Evolutionary conservation across 2,329 filamentous ascomycete genomes (phyloP), one percentile per base, ranked within the genome.

Genomic region (Trichoderma oligosporum): DNA sequence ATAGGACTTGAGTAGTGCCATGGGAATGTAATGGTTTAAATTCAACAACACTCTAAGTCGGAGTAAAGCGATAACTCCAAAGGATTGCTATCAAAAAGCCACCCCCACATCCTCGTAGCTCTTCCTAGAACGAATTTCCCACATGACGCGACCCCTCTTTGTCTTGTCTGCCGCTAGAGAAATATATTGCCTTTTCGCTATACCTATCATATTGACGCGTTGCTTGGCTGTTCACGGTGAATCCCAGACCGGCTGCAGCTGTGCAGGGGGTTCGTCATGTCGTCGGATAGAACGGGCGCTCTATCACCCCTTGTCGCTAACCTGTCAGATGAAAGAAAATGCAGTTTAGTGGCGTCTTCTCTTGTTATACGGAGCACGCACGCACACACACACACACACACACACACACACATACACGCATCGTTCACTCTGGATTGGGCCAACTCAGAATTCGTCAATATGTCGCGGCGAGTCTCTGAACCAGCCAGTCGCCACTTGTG

Each of bases 401-500:
- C n/a, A n/a, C n/a, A n/a, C n/a, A n/a, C n/a, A 14, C 27, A 39
- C 5, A 4, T 5, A 35, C 16, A 12, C 36, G n/a, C 22, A 12
- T 9, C 11, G 38, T 35, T 44, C n/a, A n/a, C 20, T 38, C 12
- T 39, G 24, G 24, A 20, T 14, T 41, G 24, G n/a, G 11, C 35
- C 24, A 31, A 7, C 22, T 31, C 47, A 51, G 31, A 14, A 11
- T 7, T 31, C 33, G 29, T 49, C 24, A 58, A 65, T 89, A 84
- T 4, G 92, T 97, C 12, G 88, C 87, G 4, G 85, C 79, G 68
- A 97, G 73, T 61, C 92, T 84, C 74, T 87, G 83, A 7, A 89
- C 83, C 45, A 97, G 73, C 68, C 96, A 97, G 12, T 94, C 83
- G 2, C 90, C 89, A 64, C 87, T 88, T 58, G 86, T 89, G 64